Evolutionary conservation across 768 basidiomycete species (phyloP), one percentile per base, ranked within the genome.

Genomic region (Xerocomellus amylosporus): DNA sequence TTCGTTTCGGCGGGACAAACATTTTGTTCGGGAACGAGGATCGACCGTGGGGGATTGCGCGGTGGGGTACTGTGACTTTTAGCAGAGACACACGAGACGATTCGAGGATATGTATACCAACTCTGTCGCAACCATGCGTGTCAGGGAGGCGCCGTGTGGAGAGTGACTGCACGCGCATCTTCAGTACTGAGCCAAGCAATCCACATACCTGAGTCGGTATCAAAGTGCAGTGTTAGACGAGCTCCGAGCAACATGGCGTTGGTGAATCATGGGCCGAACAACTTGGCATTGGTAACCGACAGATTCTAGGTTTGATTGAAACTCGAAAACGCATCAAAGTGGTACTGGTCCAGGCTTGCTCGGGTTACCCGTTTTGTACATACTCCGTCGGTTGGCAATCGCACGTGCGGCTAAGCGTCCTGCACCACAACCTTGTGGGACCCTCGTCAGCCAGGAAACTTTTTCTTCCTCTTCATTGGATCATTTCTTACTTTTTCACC

Each of bases 341-440:
- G 4, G 2, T 24, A 24, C 24, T 24, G 24, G 24, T 24, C 24
- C 24, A 26, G 17, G n/a, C 31, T 45, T 12, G 28, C 22, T 53
- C 13, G 13, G 10, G 7, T 58, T 63, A 9, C 62, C 52, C 30
- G 22, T 58, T 64, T 62, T 58, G 62, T 64, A 46, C 4, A 30
- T 17, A 24, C 48, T 47, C n/a, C 22, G 50, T 46, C 43, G 28
- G 30, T 51, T 43, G 46, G 39, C 56, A 46, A 4, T 31, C 57
- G 51, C 67, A 68, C 67, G 67, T 68, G 67, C 58, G 34, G 46
- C 41, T n/a, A 31, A 33, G 22, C 41, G 40, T 30, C 48, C 44
- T 46, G 28, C 49, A 55, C 60, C 46, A 52, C 63, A n/a, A 49
- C 58, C 41, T 54, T 55, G 56, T 52, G 55, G 52, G 45, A 46